phyloP scores from a whole-genome alignment of 1,284 basidiomycete genomes.

The Trichosporon sp. region DNA sequence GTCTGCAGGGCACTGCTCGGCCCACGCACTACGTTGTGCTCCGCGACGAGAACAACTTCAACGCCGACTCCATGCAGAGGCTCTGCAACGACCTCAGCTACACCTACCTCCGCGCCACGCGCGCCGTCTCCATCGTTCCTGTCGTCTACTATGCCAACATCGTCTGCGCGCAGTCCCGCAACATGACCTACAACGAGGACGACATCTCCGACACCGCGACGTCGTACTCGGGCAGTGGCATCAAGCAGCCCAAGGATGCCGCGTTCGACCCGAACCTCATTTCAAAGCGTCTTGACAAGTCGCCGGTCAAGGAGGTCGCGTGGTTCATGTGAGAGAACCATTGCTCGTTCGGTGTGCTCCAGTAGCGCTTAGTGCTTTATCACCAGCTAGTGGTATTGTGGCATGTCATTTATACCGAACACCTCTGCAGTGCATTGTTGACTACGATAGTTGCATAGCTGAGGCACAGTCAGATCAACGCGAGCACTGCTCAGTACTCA shows the following conservation, averaged over 20 bases:
- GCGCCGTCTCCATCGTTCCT: conserved; percentile 47
- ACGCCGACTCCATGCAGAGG: conserved; percentile 41
- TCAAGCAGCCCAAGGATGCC: neutral
- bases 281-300: neutral
- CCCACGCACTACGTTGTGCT: conserved; percentile 50
- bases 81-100: conserved; percentile 48
- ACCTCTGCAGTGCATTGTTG: too few species aligned
- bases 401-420: neutral
- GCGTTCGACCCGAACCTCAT: conserved; percentile 9
- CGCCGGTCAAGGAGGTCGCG: conserved; percentile 1
- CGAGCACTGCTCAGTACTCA: too few species aligned
- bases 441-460: too few species aligned
- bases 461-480: too few species aligned
- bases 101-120: conserved; percentile 49
- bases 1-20: conserved; percentile 48
- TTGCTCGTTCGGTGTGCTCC: neutral
- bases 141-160: conserved; percentile 43
- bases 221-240: conserved; percentile 5
- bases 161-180: conserved; percentile 48
- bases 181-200: conserved; percentile 44
- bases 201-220: conserved; percentile 10
- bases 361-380: neutral
- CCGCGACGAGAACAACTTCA: conserved; percentile 39
- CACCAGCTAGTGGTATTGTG: neutral
- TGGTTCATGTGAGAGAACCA: neutral